phyloP scores from a whole-genome alignment of 225 moss, liverwort and hornwort species.

The Climacium dendroides region DNA sequence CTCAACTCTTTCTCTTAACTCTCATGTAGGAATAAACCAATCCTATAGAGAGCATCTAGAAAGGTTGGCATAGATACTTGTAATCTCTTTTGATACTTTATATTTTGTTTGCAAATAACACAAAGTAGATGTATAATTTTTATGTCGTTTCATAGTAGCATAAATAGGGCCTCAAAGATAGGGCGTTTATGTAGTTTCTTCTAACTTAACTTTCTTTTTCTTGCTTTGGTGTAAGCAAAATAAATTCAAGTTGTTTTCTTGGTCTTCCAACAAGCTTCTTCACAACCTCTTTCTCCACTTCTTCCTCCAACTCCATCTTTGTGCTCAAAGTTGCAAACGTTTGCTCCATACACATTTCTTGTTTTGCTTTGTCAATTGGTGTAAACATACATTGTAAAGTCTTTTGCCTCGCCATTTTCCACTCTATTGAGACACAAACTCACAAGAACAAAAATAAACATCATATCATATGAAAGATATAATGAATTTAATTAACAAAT shows the following conservation, averaged over 20 bases:
- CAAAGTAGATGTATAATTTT: too few relatives aligned
- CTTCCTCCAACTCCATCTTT: not conserved
- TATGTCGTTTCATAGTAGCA: too few relatives aligned
- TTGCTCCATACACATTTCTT: not conserved
- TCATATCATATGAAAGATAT: not conserved
- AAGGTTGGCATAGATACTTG: not conserved
- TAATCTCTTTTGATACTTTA: too few relatives aligned
- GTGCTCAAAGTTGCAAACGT: not conserved
- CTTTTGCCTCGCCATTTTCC: not conserved
- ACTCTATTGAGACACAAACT: too few relatives aligned
- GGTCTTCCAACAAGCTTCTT: not conserved
- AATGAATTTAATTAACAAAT: not conserved
- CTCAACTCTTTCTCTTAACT: not conserved
- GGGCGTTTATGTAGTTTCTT: too few relatives aligned
- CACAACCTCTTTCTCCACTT: not conserved
- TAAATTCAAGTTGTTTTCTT: not conserved
- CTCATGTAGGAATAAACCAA: not conserved
- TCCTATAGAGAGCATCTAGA: not conserved
- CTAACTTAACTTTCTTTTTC: too few relatives aligned
- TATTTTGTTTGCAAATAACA: too few relatives aligned
- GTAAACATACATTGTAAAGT: not conserved
- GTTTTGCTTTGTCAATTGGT: not conserved
- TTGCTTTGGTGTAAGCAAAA: not conserved
- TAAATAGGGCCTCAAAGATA: too few relatives aligned
- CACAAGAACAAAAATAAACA: too few relatives aligned